phyloP scores from a whole-genome alignment of 352 stramenopile species.

The Thraustochytrium striatum region DNA sequence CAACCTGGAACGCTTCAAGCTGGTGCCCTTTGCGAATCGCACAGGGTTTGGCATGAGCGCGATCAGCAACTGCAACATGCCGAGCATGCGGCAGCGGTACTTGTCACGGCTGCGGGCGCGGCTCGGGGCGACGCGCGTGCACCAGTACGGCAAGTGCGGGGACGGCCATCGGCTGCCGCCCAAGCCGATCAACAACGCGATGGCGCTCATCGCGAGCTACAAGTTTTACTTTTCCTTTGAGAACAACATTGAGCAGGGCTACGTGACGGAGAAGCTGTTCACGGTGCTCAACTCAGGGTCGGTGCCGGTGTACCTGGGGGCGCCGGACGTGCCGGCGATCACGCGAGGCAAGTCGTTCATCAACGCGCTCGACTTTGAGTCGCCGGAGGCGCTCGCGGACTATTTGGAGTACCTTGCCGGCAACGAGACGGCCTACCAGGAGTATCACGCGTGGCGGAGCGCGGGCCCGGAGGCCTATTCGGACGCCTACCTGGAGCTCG shows the following conservation, averaged over 20 bases:
- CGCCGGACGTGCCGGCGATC: slow-evolving; percentile 1
- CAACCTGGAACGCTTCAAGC: neutral
- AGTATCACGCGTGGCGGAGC: slow-evolving; percentile 19
- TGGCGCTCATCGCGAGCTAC: neutral
- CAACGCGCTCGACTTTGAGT: slow-evolving; percentile 32
- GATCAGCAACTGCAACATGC: neutral
- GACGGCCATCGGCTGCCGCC: neutral
- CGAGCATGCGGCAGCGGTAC: neutral
- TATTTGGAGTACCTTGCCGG: slow-evolving; percentile 37
- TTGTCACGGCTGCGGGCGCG: neutral
- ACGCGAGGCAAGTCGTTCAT: slow-evolving; percentile 14
- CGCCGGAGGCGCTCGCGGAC: neutral
- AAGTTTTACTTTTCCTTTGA: slow-evolving; percentile 49
- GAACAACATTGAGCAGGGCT: slow-evolving; percentile 36
- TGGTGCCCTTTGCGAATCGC: neutral
- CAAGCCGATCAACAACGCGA: slow-evolving; percentile 19
- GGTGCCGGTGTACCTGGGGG: slow-evolving; percentile 42
- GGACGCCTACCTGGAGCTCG: neutral
- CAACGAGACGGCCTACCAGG: slow-evolving; percentile 42
- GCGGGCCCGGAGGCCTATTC: neutral
- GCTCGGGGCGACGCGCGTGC: neutral
- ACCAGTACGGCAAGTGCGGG: slow-evolving; percentile 23
- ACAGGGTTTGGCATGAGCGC: neutral
- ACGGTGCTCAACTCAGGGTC: slow-evolving; percentile 9
- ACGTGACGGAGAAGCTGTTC: slow-evolving; percentile 43